phyloP scores from a whole-genome alignment of 495 filamentous ascomycete species.

The Rhizodiscina lignyota region DNA sequence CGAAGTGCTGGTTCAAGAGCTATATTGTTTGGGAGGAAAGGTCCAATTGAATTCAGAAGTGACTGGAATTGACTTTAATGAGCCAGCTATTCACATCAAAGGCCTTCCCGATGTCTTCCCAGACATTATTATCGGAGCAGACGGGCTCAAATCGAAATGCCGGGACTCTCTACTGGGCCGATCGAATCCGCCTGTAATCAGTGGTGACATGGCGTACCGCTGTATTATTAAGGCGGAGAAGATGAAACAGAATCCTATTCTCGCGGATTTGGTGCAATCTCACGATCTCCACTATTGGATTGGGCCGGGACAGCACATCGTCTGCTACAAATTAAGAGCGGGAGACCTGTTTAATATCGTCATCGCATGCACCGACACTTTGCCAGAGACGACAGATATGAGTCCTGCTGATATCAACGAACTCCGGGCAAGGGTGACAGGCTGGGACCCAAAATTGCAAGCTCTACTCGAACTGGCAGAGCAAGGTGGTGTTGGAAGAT shows the following conservation, averaged over 20 bases:
- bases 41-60: slow-evolving; percentile 40
- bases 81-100: slow-evolving; percentile 10
- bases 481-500: not conserved
- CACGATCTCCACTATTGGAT: too few species aligned
- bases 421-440: too few species aligned
- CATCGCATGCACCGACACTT: too few species aligned
- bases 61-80: slow-evolving; percentile 11
- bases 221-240: not conserved
- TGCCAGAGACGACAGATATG: too few species aligned
- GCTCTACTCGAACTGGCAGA: not conserved
- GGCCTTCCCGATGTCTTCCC: slow-evolving; percentile 6
- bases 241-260: not conserved
- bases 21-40: slow-evolving; percentile 21
- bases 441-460: not conserved
- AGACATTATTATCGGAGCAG: slow-evolving; percentile 29
- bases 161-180: slow-evolving; percentile 12
- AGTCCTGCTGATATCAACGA: too few species aligned
- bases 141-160: slow-evolving; percentile 22
- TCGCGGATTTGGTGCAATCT: too few species aligned
- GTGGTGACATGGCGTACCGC: slow-evolving; percentile 49
- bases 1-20: slow-evolving; percentile 16
- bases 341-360: too few species aligned
- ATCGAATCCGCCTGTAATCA: slow-evolving; percentile 24
- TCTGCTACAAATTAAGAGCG: too few species aligned
- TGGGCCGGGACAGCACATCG: slow-evolving; percentile 60